phyloP scores from a whole-genome alignment of 306 rosid genomes.

The Cucumis melo region DNA sequence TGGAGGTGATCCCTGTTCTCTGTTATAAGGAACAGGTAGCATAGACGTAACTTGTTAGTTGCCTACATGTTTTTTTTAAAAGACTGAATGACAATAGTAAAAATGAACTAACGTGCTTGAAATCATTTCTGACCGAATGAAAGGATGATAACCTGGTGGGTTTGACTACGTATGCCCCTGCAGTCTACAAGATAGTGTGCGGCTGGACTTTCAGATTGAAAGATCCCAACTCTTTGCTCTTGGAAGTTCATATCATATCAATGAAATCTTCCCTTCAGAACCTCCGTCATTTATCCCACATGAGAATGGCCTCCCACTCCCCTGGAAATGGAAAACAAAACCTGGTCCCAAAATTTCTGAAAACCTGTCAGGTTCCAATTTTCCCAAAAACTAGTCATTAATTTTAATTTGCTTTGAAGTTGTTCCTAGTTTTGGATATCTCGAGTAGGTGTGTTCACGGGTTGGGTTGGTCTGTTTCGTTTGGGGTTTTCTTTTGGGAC shows the following conservation, averaged over 20 bases:
- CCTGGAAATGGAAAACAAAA: too few species aligned
- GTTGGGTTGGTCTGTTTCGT: too few species aligned
- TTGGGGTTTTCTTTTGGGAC: too few species aligned
- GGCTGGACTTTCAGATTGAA: background rate
- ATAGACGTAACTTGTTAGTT: background rate
- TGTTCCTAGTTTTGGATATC: background rate
- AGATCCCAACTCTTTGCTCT: background rate
- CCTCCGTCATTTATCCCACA: background rate
- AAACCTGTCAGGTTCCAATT: background rate
- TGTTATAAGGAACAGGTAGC: background rate
- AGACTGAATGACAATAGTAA: background rate
- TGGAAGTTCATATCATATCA: background rate
- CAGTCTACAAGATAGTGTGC: background rate
- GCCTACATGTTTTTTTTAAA: background rate
- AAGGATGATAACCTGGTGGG: background rate
- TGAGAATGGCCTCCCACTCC: too few species aligned
- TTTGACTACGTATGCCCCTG: background rate
- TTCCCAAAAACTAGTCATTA: background rate
- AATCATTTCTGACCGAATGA: background rate
- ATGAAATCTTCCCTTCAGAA: background rate
- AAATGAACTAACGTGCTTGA: background rate
- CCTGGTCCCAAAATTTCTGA: too few species aligned
- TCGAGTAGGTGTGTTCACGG: too few species aligned
- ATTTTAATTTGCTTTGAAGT: background rate
- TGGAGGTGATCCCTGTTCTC: background rate